Evolutionary conservation across 139 green algal species (phyloP).

Genomic region (Chlamydomonas asymmetrica): DNA sequence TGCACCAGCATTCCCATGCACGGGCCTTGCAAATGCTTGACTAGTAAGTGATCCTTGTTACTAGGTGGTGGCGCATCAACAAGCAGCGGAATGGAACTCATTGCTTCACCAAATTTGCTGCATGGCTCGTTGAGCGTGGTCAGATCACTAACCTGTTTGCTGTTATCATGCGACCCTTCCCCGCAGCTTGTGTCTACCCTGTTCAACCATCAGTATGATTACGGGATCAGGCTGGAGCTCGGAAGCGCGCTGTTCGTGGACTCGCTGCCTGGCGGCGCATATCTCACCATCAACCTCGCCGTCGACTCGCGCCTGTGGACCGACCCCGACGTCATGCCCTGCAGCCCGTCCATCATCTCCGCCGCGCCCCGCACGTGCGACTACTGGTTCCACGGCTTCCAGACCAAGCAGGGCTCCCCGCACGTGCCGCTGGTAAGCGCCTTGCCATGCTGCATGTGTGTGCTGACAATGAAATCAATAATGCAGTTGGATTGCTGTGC

Average conservation of each 20-base stretch:
- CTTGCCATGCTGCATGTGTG: background rate
- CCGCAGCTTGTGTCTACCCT: background rate
- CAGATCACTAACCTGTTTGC: too few species aligned
- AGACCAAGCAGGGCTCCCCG: conserved; percentile 22
- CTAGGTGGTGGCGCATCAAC: too few species aligned
- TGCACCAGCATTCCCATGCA: background rate
- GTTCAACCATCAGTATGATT: background rate
- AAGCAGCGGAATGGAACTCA: too few species aligned
- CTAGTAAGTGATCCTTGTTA: too few species aligned
- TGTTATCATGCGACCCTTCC: too few species aligned
- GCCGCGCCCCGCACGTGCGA: conserved; percentile 25
- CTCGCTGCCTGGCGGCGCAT: background rate
- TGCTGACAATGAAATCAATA: background rate
- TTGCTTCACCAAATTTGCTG: too few species aligned
- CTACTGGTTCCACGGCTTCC: conserved; percentile 33
- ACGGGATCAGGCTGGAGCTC: conserved; percentile 25
- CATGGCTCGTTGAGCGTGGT: too few species aligned
- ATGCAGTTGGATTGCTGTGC: background rate
- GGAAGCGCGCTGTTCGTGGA: conserved; percentile 11
- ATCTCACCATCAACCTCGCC: background rate
- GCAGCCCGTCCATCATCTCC: conserved; percentile 26
- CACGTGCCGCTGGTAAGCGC: background rate
- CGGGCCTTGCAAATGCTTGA: background rate
- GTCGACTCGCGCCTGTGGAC: conserved; percentile 3
- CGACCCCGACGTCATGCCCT: conserved; percentile 27